Evolutionary conservation across 2,329 filamentous ascomycete genomes (phyloP).

Genomic region (Neonectria hederae): DNA sequence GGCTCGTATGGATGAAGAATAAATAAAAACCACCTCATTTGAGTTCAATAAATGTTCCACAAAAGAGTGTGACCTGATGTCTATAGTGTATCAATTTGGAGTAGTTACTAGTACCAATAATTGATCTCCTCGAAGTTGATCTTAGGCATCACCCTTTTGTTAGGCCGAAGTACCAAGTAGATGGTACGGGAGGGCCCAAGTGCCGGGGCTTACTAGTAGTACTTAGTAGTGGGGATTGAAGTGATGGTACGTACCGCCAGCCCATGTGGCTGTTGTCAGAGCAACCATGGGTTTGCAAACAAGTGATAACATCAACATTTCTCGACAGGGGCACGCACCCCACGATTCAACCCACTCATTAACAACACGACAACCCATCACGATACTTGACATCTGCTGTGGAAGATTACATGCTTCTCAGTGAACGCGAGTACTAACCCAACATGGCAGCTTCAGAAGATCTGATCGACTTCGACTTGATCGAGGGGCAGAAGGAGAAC

Average conservation of each 20-base stretch:
- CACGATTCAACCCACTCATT: slow-evolving; percentile 20
- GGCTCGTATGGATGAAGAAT: slow-evolving; percentile 32
- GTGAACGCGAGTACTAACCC: slow-evolving; percentile 36
- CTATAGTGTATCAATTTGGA: not conserved
- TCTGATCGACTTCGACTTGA: slow-evolving; percentile 83
- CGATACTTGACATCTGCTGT: slow-evolving; percentile 15
- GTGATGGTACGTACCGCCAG: not conserved
- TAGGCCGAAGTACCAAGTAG: not conserved
- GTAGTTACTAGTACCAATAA: not conserved
- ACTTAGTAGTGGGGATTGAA: not conserved
- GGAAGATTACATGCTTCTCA: slow-evolving; percentile 12
- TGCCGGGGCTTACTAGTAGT: too few relatives aligned
- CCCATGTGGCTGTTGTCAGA: slow-evolving; percentile 40
- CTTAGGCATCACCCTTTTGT: not conserved
- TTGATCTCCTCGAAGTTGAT: not conserved
- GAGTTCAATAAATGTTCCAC: slow-evolving; percentile 20
- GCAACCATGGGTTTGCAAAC: slow-evolving; percentile 29
- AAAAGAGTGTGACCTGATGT: not conserved
- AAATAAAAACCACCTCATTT: slow-evolving; percentile 28
- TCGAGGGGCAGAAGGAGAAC: slow-evolving; percentile 97
- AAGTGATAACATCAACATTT: slow-evolving; percentile 36
- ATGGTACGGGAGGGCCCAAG: too few relatives aligned
- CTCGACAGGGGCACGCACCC: slow-evolving; percentile 1
- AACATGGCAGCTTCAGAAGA: slow-evolving; percentile 62
- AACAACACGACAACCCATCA: slow-evolving; percentile 17